Base-by-base conservation (phyloP, 345 rosid species). In the Theobroma cacao region DNA sequence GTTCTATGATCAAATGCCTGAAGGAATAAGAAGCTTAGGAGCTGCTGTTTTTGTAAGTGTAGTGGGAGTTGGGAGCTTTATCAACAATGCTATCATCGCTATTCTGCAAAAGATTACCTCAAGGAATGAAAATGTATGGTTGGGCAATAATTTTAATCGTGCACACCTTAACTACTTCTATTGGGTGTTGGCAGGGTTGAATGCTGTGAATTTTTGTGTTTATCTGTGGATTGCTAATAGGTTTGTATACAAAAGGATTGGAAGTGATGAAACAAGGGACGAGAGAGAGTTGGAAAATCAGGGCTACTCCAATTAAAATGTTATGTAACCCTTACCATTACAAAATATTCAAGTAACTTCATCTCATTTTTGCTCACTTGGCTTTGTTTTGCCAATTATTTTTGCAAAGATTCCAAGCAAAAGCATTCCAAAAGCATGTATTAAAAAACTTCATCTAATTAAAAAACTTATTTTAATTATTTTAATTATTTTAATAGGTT, bases 1-100 rank as follows among this genome's bases (percentile, higher is more conserved):
- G 84, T 93, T 93, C 85, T 93, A 95, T 63, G 92, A 89, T 78
- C 94, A 95, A 75, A 84, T 95, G 92, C 98, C 98, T 0, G 93
- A 86, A 52, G 50, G 63, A 1, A 88, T 91, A 94, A 82, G 98
- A 82, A 95, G 98, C 75, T 33, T 91, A 9, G 98, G 97, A 7
- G 98, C 98, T 1, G 97, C 98, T 0, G 89, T 85, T 0, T 84
- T 84, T 63, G 72, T 92, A 0, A 86, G 92, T 50, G 80, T 89
- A 1, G 69, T 83, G n/a, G 98, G 97, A 68, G 81, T 88, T 30
- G 97, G 98, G 43, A 95, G 95, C 85, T 90, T 95, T 45, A 4
- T 89, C n/a, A 92, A 90, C 72, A 91, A 76, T 7, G 87, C 78
- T 3, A 84, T 93, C 15, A 93, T 93, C 62, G 66, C 90, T 0